A percentile compares a stretch with the other conserved stretches of the same genome.
Evolutionary conservation across 331 rosid genomes (phyloP).

Genomic region (Malus hybrid): DNA sequence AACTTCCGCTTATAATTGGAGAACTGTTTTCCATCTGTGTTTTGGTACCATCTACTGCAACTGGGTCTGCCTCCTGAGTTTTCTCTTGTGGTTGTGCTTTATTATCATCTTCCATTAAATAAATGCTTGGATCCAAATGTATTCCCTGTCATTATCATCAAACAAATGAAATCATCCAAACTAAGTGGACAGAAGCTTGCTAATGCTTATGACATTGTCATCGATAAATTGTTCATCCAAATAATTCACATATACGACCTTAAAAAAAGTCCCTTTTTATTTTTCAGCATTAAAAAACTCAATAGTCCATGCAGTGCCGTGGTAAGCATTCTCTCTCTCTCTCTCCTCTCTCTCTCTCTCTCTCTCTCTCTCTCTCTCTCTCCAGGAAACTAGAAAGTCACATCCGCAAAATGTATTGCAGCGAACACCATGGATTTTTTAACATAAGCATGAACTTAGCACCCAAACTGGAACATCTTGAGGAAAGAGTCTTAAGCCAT

Average conservation of each 20-base stretch:
- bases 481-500: not conserved
- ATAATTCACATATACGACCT: not conserved
- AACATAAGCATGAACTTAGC: not conserved
- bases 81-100: slow-evolving; percentile 40
- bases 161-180: not conserved
- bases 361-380: not conserved
- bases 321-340: not conserved
- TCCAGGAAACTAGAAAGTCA: not conserved
- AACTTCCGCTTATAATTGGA: slow-evolving; percentile 2
- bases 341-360: no score
- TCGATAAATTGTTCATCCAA: not conserved
- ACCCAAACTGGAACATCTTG: not conserved
- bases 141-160: slow-evolving; percentile 60
- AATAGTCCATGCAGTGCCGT: not conserved
- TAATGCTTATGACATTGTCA: not conserved
- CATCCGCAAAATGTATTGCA: not conserved
- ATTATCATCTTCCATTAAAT: slow-evolving; percentile 83
- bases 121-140: slow-evolving; percentile 96
- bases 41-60: slow-evolving; percentile 33
- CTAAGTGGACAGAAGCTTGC: not conserved
- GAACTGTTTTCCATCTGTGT: slow-evolving; percentile 26
- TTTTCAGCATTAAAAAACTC: not conserved
- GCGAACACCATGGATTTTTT: not conserved
- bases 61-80: slow-evolving; percentile 34
- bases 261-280: not conserved